phyloP scores from a whole-genome alignment of 2,329 filamentous ascomycete species.

The Septoria petroselini region DNA sequence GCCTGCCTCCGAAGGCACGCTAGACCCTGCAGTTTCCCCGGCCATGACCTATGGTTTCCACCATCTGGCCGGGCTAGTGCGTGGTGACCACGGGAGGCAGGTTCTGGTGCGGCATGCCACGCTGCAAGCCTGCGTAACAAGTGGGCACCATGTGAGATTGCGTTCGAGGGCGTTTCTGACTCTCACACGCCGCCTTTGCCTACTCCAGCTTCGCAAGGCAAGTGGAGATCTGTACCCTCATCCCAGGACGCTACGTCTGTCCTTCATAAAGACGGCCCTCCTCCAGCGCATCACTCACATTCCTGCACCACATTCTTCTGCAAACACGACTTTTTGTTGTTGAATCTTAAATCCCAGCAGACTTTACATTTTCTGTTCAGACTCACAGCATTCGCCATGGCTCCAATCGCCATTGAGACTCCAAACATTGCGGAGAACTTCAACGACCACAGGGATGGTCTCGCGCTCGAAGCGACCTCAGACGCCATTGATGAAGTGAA shows the following conservation, averaged over 20 bases:
- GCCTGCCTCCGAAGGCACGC: constrained; percentile 9
- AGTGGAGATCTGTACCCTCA: constrained; percentile 8
- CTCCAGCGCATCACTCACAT: not conserved
- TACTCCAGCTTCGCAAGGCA: constrained; percentile 6
- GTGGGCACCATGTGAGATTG: constrained; percentile 15
- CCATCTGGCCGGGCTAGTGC: constrained; percentile 16
- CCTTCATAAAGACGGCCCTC: constrained; percentile 1
- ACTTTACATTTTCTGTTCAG: not conserved
- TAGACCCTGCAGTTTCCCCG: constrained; percentile 21
- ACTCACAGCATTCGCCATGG: constrained; percentile 39
- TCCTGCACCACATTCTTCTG: not conserved
- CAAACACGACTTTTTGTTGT: not conserved
- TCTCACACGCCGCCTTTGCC: constrained; percentile 15
- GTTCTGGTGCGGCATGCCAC: constrained; percentile 12
- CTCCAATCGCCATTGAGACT: constrained; percentile 46
- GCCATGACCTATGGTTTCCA: constrained; percentile 22
- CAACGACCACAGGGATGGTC: constrained; percentile 53
- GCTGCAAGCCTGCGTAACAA: constrained; percentile 16
- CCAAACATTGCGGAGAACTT: constrained; percentile 45
- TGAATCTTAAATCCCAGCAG: too few species aligned
- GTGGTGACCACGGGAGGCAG: constrained; percentile 8
- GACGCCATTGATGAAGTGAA: constrained; percentile 61
- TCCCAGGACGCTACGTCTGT: constrained; percentile 7
- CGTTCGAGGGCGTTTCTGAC: constrained; percentile 7
- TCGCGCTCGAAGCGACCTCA: constrained; percentile 57